Evolutionary conservation across 257 asterid genomes (phyloP).

Genomic region (Nicotiana obtusifolia): DNA sequence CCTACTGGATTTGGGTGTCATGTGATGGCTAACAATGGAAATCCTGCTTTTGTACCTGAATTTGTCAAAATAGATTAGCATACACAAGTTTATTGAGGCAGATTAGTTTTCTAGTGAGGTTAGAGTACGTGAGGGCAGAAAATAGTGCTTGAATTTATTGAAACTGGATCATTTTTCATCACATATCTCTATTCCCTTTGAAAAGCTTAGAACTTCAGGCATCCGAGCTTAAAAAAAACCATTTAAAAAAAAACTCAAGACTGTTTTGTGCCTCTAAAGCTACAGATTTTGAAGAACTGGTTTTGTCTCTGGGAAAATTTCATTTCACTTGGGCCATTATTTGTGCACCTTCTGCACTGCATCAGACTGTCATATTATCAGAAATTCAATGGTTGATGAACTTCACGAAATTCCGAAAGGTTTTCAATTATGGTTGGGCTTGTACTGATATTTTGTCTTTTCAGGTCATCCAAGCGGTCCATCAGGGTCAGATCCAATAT

Average conservation of each 20-base stretch:
- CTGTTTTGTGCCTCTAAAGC: not conserved
- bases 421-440: not conserved
- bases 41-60: not conserved
- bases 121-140: not conserved
- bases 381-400: not conserved
- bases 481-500: constrained; percentile 64
- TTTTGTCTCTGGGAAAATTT: not conserved
- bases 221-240: too few relatives aligned
- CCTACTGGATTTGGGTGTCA: not conserved
- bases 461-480: constrained; percentile 51
- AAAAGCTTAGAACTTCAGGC: not conserved
- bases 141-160: not conserved
- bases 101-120: not conserved
- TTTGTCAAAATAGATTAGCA: not conserved
- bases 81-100: not conserved
- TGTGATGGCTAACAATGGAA: not conserved
- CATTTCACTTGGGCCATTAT: not conserved
- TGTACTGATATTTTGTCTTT: constrained; percentile 5
- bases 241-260: not conserved
- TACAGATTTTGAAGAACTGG: not conserved
- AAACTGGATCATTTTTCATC: not conserved
- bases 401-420: not conserved
- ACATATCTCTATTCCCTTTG: not conserved
- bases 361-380: not conserved
- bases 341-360: not conserved